phyloP scores from a whole-genome alignment of 2,329 filamentous ascomycete genomes.

The Calonectria pteridis region DNA sequence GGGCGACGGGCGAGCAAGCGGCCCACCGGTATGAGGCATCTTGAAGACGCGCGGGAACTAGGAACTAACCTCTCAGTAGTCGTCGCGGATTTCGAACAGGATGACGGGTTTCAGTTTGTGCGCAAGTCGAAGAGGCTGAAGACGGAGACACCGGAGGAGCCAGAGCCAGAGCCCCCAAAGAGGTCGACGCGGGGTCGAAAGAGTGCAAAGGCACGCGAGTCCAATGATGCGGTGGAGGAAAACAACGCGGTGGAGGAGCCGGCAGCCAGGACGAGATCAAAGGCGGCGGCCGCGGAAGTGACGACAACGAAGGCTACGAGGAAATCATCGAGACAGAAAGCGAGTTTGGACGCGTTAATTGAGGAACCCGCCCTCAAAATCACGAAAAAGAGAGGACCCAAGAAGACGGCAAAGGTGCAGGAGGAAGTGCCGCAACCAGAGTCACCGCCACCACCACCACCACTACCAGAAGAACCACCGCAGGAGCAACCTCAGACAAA shows the following conservation, averaged over 20 bases:
- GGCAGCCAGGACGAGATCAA: constrained; percentile 28
- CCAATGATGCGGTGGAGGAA: constrained; percentile 48
- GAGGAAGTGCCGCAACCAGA: constrained; percentile 46
- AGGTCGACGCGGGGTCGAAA: constrained; percentile 51
- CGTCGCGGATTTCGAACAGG: constrained; percentile 72
- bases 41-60: constrained; percentile 26
- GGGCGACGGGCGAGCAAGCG: constrained; percentile 74
- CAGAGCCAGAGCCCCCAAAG: constrained; percentile 56
- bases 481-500: constrained; percentile 45
- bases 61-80: constrained; percentile 46
- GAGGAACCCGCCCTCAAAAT: constrained; percentile 53
- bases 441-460: constrained; percentile 43
- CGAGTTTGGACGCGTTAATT: constrained; percentile 53
- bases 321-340: constrained; percentile 54
- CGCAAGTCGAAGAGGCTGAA: constrained; percentile 76
- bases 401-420: constrained; percentile 60
- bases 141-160: constrained; percentile 60
- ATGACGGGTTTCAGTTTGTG: constrained; percentile 83
- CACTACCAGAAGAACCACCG: constrained; percentile 28
- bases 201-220: constrained; percentile 49
- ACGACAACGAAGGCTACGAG: constrained; percentile 34
- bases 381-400: constrained; percentile 55
- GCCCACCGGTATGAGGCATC: constrained; percentile 66
- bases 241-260: constrained; percentile 39
- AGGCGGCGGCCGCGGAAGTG: constrained; percentile 30